phyloP scores from a whole-genome alignment of 2,329 filamentous ascomycete species.

The Penicillium sp. region DNA sequence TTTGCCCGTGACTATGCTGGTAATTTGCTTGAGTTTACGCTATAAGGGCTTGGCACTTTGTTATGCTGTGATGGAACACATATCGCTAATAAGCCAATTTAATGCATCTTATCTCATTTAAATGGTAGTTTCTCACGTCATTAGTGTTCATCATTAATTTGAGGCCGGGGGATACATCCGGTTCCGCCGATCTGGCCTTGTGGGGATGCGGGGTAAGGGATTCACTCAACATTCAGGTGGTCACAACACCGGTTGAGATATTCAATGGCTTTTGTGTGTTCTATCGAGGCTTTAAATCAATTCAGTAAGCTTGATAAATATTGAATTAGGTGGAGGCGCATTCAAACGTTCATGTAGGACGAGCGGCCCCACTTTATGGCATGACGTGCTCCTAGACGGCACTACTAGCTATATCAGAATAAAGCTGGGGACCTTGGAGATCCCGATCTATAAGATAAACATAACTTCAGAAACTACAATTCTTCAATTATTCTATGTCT shows the following conservation, averaged over 20 bases:
- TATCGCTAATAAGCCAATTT: not conserved
- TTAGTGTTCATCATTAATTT: not conserved
- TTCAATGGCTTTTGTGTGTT: too few relatives aligned
- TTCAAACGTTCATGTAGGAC: not conserved
- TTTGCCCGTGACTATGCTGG: slow-evolving; percentile 61
- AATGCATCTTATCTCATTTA: not conserved
- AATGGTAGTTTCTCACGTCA: not conserved
- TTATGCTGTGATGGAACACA: not conserved
- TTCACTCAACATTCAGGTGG: not conserved
- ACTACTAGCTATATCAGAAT: not conserved
- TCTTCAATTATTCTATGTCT: not conserved
- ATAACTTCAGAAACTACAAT: not conserved
- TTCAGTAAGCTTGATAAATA: too few relatives aligned
- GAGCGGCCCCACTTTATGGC: not conserved
- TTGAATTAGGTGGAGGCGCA: too few relatives aligned
- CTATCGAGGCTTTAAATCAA: too few relatives aligned
- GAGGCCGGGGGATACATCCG: not conserved
- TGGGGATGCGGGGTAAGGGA: not conserved
- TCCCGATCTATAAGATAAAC: not conserved
- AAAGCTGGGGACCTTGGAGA: not conserved
- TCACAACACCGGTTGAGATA: too few relatives aligned
- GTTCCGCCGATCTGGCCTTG: not conserved
- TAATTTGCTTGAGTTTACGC: slow-evolving; percentile 55
- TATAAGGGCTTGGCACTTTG: slow-evolving; percentile 29
- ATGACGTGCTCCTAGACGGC: not conserved